A percentile compares a stretch with the other conserved stretches of the same genome.
These are phyloP conservation scores for Apodospora peruviana DNA, from an alignment of 495 filamentous ascomycete genomes.

Conservation along the genomic window DNA sequence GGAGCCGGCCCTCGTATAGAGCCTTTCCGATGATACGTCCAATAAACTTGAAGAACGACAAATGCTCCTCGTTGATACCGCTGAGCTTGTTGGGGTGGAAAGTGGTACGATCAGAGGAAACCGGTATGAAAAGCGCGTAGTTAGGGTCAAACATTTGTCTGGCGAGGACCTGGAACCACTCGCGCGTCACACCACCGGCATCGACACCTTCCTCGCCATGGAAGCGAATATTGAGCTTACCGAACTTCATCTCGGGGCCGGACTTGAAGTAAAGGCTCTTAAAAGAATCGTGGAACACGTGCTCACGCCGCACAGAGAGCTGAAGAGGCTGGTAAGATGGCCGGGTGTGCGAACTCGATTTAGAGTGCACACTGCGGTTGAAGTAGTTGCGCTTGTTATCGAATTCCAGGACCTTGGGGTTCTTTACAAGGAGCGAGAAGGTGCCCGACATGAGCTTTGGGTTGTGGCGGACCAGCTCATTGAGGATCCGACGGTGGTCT, in stretches of 20 bases:
- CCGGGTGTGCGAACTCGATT: constrained; percentile 52
- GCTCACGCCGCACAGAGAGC: constrained; percentile 83
- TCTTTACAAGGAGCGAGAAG: constrained; percentile 92
- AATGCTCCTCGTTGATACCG: constrained; percentile 88
- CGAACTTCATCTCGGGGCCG: constrained; percentile 94
- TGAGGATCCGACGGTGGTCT: constrained; percentile 95
- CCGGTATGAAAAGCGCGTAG: constrained; percentile 92
- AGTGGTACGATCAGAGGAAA: constrained; percentile 95
- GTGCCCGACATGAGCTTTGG: constrained; percentile 98
- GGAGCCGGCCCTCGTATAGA: constrained; percentile 88
- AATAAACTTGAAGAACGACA: constrained; percentile 99
- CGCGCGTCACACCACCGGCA: constrained; percentile 93
- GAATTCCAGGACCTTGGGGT: constrained; percentile 97
- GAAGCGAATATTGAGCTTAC: constrained; percentile 96
- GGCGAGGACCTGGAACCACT: constrained; percentile 98
- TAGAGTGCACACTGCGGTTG: constrained; percentile 81
- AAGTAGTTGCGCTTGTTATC: constrained; percentile 99
- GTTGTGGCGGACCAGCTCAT: constrained; percentile 94
- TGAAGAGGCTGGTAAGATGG: constrained; percentile 67
- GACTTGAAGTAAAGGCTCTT: constrained; percentile 92
- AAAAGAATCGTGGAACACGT: constrained; percentile 98
- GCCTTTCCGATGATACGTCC: constrained; percentile 98
- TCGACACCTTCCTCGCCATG: constrained; percentile 97
- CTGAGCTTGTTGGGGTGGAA: constrained; percentile 97
- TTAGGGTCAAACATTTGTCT: constrained; percentile 99